Evolutionary conservation across 2,329 filamentous ascomycete species (phyloP).

Genomic region (Coniosporium tulheliwenetii): DNA sequence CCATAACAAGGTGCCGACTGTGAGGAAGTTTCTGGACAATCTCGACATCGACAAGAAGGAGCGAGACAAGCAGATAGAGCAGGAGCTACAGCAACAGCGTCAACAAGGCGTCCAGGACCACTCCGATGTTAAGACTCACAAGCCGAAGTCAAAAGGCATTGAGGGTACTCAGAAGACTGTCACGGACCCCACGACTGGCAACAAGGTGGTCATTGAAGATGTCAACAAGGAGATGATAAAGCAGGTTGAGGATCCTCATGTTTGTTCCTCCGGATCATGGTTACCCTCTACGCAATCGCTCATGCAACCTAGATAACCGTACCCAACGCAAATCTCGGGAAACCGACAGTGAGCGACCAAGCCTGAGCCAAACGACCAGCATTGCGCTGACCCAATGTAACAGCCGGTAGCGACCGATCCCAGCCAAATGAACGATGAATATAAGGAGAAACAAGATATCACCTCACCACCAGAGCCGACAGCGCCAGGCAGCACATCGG

Average conservation of each 20-base stretch:
- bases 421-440: conserved; percentile 60
- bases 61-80: conserved; percentile 57
- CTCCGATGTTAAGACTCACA: conserved; percentile 27
- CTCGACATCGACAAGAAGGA: conserved; percentile 67
- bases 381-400: not conserved
- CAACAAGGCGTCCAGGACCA: conserved; percentile 16
- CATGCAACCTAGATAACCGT: conserved; percentile 48
- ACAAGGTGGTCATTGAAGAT: conserved; percentile 74
- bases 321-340: conserved; percentile 77
- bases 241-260: conserved; percentile 50
- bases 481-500: conserved; percentile 66
- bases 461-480: conserved; percentile 83
- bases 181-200: conserved; percentile 78
- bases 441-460: conserved; percentile 72
- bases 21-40: conserved; percentile 65
- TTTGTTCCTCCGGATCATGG: conserved; percentile 8
- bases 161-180: conserved; percentile 42
- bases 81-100: conserved; percentile 24
- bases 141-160: conserved; percentile 27
- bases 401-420: conserved; percentile 53
- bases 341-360: conserved; percentile 40
- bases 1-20: conserved; percentile 70
- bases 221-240: conserved; percentile 55
- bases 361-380: not conserved
- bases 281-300: not conserved